Evolutionary conservation across 2,329 filamentous ascomycete species (phyloP), one percentile per base, ranked within the genome.

Genomic region (Fonsecaea pedrosoi): DNA sequence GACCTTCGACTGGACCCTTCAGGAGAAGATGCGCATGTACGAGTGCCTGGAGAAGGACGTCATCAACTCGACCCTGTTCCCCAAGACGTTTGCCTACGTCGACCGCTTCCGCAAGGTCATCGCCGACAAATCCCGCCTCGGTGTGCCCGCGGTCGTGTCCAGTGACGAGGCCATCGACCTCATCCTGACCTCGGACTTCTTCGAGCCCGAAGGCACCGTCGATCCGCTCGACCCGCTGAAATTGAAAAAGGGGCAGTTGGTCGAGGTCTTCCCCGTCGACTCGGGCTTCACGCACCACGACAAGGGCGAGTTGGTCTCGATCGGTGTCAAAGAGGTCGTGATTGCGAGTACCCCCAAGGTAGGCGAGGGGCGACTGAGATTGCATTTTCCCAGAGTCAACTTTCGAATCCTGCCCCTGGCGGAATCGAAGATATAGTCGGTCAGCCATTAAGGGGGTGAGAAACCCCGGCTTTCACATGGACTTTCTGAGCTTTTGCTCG

Each of bases 1-100:
- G 87, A 82, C 85, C 0, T 83, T 92, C 68, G 84, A 89, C 75
- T 92, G 90, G 90, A 76, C 90, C 1, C 74, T 77, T 1, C 78
- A 77, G 10, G 79, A 90, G 60, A 82, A 82, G 4, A 74, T 76
- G 1, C 77, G 76, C 25, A 80, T 90, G 62, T 82, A 82, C 3
- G 83, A 83, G 2, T 83, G 84, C 9, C 80, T 90, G 54, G 83
- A 85, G 3, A 65, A 78, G 55, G 79, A 83, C n/a, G 72, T 81
- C 4, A 82, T 91, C 69, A 83, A 83, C 1, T 73, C 78, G 7
- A 74, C 76, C 12, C 78, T 77, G 40, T 90, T 86, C 70, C 89
- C 89, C 0, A 82, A 79, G 63, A 84, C 86, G 0, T 89, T 85
- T 73, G 83, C 84, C 1, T 92, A 88, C 87, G 81, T 90, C n/a